Evolutionary conservation across 768 basidiomycete genomes (phyloP), one percentile per base, ranked within the genome.

Genomic region (Mycena galericulata): DNA sequence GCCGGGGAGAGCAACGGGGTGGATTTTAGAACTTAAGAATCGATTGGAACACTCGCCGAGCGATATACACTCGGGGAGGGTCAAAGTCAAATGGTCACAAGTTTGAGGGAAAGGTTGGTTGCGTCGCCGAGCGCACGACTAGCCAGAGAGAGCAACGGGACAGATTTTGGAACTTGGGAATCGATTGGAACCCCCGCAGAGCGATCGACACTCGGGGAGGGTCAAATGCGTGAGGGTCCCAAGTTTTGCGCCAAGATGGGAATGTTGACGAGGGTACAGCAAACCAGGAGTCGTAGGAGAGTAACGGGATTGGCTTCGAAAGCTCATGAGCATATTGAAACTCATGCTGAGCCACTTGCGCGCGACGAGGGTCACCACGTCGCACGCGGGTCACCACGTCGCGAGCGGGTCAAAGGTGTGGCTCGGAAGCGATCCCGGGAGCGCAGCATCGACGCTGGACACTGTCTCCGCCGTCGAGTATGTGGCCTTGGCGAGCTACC

Each of bases 201-300:
- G 53, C 36, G 53, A 55, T 55, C n/a, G 11, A 55, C 53, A 38
- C 53, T 55, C 36, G 34, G 53, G 53, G 30, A 32, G 53, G 53
- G 34, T 22, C n/a, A n/a, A 26, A 38, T 8, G n/a, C 15, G 14
- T 22, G 53, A 26, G 49, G 34, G 34, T 36, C 34, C 29, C 3
- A 15, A 50, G 49, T 45, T 27, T 10, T 27, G 30, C 3, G 49
- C 20, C 3, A 29, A 32, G 26, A 45, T 15, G 8, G 20, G 18
- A n/a, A 6, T 22, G 22, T 3, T 22, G 43, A 45, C 34, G 34
- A 20, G 20, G 6, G 43, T 29, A 20, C 15, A 30, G 29, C 29
- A 17, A 17, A 14, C 34, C 34, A 26, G 49, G 29, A 29, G 43
- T 22, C 22, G 43, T n/a, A 6, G 43, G n/a, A 45, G 49, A 30